Conservation (phyloP, 179 eudicot species). For the Monotropa hypopitys region DNA sequence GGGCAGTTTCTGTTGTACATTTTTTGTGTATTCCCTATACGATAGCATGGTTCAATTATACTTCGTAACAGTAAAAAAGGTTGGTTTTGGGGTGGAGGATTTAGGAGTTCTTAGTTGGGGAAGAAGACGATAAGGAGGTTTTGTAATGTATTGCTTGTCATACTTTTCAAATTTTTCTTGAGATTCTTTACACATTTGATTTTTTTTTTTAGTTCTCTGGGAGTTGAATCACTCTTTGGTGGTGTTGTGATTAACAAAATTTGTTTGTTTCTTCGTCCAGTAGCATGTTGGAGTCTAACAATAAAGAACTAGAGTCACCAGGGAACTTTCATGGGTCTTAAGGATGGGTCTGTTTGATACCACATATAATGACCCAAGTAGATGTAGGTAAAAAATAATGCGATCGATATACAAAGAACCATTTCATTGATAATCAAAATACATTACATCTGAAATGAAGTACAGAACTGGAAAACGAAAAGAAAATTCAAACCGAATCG, state of each 20-base stretch:
- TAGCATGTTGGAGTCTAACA: no score
- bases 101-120: background rate
- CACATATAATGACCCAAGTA: no score
- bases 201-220: background rate
- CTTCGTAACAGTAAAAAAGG: background rate
- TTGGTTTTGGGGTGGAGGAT: background rate
- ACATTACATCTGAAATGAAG: no score
- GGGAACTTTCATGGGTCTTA: no score
- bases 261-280: background rate
- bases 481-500: no score
- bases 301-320: no score
- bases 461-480: no score
- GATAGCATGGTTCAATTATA: background rate
- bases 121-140: background rate
- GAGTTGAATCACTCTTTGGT: background rate
- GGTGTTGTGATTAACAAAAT: background rate
- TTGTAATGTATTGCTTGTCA: background rate
- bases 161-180: background rate
- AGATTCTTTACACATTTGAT: background rate
- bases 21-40: background rate
- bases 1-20: constrained; percentile 8
- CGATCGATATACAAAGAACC: no score
- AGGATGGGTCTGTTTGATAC: no score
- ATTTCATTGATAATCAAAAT: no score
- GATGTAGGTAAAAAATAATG: no score